phyloP scores from a whole-genome alignment of 1,139 yeast genomes.

The Debaryomycetaceae sp. region DNA sequence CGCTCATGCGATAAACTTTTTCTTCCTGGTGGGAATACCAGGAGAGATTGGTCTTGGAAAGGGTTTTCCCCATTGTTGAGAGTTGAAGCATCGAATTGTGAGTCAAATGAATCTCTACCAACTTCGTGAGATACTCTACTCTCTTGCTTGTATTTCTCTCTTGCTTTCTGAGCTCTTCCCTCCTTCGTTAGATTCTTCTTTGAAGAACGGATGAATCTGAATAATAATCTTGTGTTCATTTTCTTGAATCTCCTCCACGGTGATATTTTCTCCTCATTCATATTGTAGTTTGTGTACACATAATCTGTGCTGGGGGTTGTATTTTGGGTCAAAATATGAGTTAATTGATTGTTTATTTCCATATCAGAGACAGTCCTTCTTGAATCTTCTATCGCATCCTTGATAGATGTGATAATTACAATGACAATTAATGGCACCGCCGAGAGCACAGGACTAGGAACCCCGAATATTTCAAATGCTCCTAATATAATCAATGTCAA shows the following conservation, averaged over 20 bases:
- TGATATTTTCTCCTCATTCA: slow-evolving; percentile 47
- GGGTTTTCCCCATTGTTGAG: slow-evolving; percentile 14
- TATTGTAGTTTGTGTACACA: slow-evolving; percentile 38
- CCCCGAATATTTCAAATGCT: slow-evolving; percentile 53
- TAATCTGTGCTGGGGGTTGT: slow-evolving; percentile 11
- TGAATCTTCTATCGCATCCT: slow-evolving; percentile 58
- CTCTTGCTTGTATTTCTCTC: slow-evolving; percentile 16
- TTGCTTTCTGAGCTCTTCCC: slow-evolving; percentile 33
- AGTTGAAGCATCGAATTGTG: slow-evolving; percentile 14
- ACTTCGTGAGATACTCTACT: background rate
- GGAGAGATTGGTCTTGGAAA: slow-evolving; percentile 12
- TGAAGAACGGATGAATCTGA: slow-evolving; percentile 25
- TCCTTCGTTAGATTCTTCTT: slow-evolving; percentile 33
- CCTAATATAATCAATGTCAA: slow-evolving; percentile 50
- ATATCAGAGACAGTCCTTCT: slow-evolving; percentile 51
- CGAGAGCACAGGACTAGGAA: slow-evolving; percentile 51
- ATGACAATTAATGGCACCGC: slow-evolving; percentile 61
- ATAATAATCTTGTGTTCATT: slow-evolving; percentile 31
- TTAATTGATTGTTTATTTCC: slow-evolving; percentile 50
- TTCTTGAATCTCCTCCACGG: slow-evolving; percentile 63
- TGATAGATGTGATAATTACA: slow-evolving; percentile 51
- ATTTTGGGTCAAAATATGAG: slow-evolving; percentile 37
- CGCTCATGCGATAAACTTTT: slow-evolving; percentile 7
- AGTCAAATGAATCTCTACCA: slow-evolving; percentile 35
- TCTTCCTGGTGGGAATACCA: background rate